A percentile compares a stretch with the other conserved stretches of the same genome.
phyloP scores from a whole-genome alignment of 2,329 filamentous ascomycete genomes.

The Cadophora gregata region DNA sequence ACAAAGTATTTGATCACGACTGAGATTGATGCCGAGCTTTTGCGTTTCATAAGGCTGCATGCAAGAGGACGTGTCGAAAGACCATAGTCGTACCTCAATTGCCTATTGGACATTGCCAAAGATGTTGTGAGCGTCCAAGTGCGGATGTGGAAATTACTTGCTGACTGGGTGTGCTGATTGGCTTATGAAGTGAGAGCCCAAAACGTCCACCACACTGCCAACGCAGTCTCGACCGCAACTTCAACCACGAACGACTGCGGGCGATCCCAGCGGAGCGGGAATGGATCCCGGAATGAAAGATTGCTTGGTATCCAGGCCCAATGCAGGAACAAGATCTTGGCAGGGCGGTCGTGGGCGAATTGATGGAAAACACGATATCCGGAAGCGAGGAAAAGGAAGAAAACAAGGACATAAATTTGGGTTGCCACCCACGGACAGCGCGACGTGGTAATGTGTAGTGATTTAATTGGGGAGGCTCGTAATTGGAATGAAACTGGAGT shows the following conservation, averaged over 20 bases:
- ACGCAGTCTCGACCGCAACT: conserved; percentile 4
- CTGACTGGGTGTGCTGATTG: conserved; percentile 6
- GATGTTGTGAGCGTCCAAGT: conserved; percentile 1
- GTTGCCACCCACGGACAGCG: background rate
- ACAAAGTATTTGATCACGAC: conserved; percentile 6
- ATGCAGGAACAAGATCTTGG: conserved; percentile 8
- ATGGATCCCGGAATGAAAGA: conserved; percentile 3
- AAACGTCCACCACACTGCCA: background rate
- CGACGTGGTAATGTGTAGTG: background rate
- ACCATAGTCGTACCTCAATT: background rate
- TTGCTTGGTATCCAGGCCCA: background rate
- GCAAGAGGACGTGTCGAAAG: conserved; percentile 1
- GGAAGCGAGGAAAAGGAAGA: background rate
- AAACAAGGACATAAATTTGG: background rate
- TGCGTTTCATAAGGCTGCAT: conserved; percentile 14
- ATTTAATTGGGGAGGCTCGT: background rate
- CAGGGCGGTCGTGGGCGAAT: conserved; percentile 10
- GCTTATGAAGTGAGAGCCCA: background rate
- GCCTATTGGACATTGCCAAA: conserved; percentile 3
- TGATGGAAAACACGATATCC: conserved; percentile 1
- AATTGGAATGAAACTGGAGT: background rate
- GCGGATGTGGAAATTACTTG: conserved; percentile 12
- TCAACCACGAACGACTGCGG: conserved; percentile 3
- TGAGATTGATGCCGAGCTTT: background rate
- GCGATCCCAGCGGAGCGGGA: conserved; percentile 14